Evolutionary conservation across 2,329 filamentous ascomycete genomes (phyloP), one percentile per base, ranked within the genome.

Genomic region (Diaporthe sp.): DNA sequence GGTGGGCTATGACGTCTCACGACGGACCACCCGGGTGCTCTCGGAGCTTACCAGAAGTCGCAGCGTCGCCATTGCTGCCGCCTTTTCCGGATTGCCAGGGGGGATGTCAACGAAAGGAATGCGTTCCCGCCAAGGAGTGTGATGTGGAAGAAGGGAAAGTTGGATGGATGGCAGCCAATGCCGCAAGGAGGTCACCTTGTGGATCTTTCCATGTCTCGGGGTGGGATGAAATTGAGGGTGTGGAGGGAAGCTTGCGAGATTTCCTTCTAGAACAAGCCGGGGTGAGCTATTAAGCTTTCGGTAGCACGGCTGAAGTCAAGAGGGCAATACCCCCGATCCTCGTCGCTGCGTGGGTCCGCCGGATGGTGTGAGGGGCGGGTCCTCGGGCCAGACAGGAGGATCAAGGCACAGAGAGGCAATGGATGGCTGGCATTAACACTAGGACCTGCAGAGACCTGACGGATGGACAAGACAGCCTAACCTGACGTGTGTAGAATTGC

Each of bases 41-140:
- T 9, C 30, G 55, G 70, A 50, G 54, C 74, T 74, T 73, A 76
- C 75, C 75, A 74, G 66, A 42, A 76, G 75, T 73, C 73, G 75
- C 74, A 74, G 70, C 60, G 73, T 66, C 57, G 75, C 74, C 73
- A 76, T 76, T 69, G 68, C 71, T 69, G 75, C 73, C 74, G 67
- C 70, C 74, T 74, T 58, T 42, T 35, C n/a, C 12, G 57, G 66
- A 22, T 52, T 42, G 47, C 28, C 38, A 35, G 42, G 47, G 25
- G 66, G 42, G 40, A 12, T 15, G 17, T 45, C 15, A 52, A 58
- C 45, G 38, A 47, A 19, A 64, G 57, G 10, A 69, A 57, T 58
- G 47, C 33, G 38, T 70, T 28, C 28, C 50, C 3, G 17, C 55
- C 69, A 73, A 71, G 74, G 71, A 67, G 67, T 30, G 71, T 68